Evolutionary conservation across 2,329 filamentous ascomycete genomes (phyloP), one percentile per base, ranked within the genome.

Genomic region (Beauveria scarabaeidicola): DNA sequence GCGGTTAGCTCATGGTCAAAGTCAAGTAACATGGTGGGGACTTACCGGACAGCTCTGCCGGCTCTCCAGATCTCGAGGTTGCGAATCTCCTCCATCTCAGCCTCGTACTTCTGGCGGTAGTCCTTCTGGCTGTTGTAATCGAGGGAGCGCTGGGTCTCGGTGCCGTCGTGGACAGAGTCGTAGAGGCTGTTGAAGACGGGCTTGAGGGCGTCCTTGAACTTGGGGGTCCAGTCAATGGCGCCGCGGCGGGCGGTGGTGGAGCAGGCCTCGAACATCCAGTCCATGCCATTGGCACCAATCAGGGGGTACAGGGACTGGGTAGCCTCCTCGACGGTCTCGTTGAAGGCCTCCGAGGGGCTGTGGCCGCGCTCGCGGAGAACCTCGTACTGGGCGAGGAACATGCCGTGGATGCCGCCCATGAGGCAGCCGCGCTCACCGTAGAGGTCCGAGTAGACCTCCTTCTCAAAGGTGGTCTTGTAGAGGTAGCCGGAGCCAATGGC

Each of bases 341-440:
- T 99, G 89, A 99, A 99, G 68, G 94, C 94, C 82, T 99, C 94
- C 70, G 89, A 93, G 75, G 94, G 94, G 79, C 84, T 89, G 88
- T 99, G 94, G 78, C 94, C 94, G 69, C 90, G 89, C 87, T 99
- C 94, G 74, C 94, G 92, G 78, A 99, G 92, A 68, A 99, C 94
- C 85, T 99, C 94, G 85, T 99, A 99, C 83, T 99, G 94, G 64
- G 94, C 94, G 69, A 99, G 91, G 90, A 99, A 99, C 94, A 99
- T 99, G 76, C 94, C 94, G 86, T 99, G 94, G 80, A 99, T 99
- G 78, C 94, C 94, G 70, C 94, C 94, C 94, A 99, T 99, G 73
- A 99, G 83, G 87, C 94, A 99, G 75, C 94, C 94, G 81, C 94
- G 92, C 89, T 99, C 94, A 78, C 94, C 94, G 84, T 99, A 99